Base-by-base conservation (phyloP, 208 protist species). In the Trypanosoma avium region DNA sequence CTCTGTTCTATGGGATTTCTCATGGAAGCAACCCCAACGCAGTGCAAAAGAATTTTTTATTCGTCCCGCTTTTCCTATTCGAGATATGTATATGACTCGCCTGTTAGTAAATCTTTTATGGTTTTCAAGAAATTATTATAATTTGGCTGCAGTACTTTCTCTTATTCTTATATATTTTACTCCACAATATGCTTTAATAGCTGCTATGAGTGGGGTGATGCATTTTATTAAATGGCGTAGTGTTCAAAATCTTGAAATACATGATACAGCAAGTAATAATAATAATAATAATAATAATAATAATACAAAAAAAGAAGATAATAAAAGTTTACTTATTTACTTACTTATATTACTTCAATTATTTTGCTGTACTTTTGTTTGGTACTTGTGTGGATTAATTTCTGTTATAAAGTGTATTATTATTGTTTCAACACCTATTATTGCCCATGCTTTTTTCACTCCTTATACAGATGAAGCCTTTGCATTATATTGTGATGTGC, bases 91-190 rank as follows among this genome's bases (percentile, higher is more conserved):
- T 35, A 56, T 58, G 27, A 64, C 54, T 21, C 30, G 54, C 17
- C 9, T 79, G 19, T 35, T 79, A 27, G 63, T 79, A 9, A 79
- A 79, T 43, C 57, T 79, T 6, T 33, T 75, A 15, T 79, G 57
- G 61, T 79, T 79, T 40, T 40, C 73, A 21, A 42, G 73, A 33
- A 79, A 79, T 49, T 79, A 79, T 52, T 49, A 65, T n/a, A 73
- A 73, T 35, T 35, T 70, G 57, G 55, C 52, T 13, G 27, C 71
- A 13, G 8, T 65, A 13, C 40, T 61, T 36, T 66, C 53, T 17
- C 4, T 63, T 9, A 32, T 61, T 4, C 9, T 70, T 21, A 33
- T 42, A 0, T 48, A 72, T 7, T 61, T 53, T 35, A 33, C n/a
- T 4, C 73, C 73, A 3, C 47, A 54, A 3, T 60, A n/a, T 29